Base-by-base conservation (phyloP, 1,139 yeast genomes). In the Suhomyces wounanorum region DNA sequence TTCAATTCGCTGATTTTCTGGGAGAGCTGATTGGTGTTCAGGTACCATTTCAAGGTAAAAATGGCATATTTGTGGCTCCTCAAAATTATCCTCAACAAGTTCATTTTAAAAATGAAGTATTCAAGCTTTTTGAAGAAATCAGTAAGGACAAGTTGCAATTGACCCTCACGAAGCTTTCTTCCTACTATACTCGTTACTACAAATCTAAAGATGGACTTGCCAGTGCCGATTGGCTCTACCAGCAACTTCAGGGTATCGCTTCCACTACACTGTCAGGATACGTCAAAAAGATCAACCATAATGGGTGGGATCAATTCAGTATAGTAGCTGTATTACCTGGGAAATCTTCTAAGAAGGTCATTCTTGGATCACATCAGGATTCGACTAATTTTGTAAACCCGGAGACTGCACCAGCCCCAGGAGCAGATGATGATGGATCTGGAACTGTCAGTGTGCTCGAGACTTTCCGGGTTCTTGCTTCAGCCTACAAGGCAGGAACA, bases 381-480 rank as follows among this genome's bases (percentile, higher is more conserved):
- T 87, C 96, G 1, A 79, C 84, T 55, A 91, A 90, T 64, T 73
- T 89, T 54, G 59, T 89, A 45, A 76, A 89, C 52, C 96, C 96
- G n/a, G 75, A 75, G 44, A 54, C 84, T 17, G 63, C 87, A 58
- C 78, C 82, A 42, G 91, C 97, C 0, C 98, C 98, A 1, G 99
- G 98, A 5, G 97, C 97, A 4, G 98, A 92, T 66, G 99, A 92
- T 62, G 90, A 92, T 66, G 96, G 96, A 1, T 84, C 94, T 3
- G 98, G 98, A 8, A 85, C 92, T 3, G 85, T 87, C 7, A 87
- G 96, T 3, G 79, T 81, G 41, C 69, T 90, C 49, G 96, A 91
- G 65, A 84, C 91, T 0, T 78, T 91, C 61, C 79, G 95, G 53
- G 68, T 88, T 9, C 70, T 88, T 40, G 68, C 80, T 17, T 73